Evolutionary conservation across 2,329 filamentous ascomycete species (phyloP).

Genomic region (Colletotrichum lupini): DNA sequence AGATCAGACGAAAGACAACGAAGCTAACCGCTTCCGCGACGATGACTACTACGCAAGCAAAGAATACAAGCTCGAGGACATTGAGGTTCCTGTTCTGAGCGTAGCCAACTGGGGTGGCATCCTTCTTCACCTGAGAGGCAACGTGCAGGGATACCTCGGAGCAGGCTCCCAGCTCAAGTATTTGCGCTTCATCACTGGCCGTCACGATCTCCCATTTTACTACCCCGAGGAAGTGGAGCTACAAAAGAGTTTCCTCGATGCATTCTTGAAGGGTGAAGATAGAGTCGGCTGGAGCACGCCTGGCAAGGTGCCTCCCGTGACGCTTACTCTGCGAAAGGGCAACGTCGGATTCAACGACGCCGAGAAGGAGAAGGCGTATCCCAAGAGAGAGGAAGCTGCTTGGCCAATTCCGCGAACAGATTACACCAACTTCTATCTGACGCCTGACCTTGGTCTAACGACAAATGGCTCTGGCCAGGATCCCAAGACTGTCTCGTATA

Average conservation of each 20-base stretch:
- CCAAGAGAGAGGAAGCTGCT: slow-evolving; percentile 65
- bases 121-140: slow-evolving; percentile 74
- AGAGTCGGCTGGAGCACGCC: slow-evolving; percentile 67
- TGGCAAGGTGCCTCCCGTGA: slow-evolving; percentile 70
- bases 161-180: slow-evolving; percentile 77
- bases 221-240: slow-evolving; percentile 76
- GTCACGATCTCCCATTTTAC: slow-evolving; percentile 80
- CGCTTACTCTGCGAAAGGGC: slow-evolving; percentile 71
- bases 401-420: slow-evolving; percentile 76
- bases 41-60: slow-evolving; percentile 73
- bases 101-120: slow-evolving; percentile 81
- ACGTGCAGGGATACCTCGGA: slow-evolving; percentile 72
- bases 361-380: slow-evolving; percentile 65
- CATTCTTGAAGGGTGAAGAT: slow-evolving; percentile 77
- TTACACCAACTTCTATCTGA: slow-evolving; percentile 72
- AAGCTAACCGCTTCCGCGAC: slow-evolving; percentile 67
- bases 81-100: slow-evolving; percentile 73
- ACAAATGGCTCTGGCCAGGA: slow-evolving; percentile 41
- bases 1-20: slow-evolving; percentile 60
- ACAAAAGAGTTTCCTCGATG: slow-evolving; percentile 75
- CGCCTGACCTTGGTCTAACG: slow-evolving; percentile 55
- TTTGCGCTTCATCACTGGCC: slow-evolving; percentile 74
- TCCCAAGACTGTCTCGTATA: slow-evolving; percentile 59
- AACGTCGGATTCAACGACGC: slow-evolving; percentile 75
- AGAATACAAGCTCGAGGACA: slow-evolving; percentile 73